Percentiles rank a stretch among this genome's conserved stretches.
Conservation (phyloP, 2,329 filamentous ascomycete species). For the Xylaria sp. region DNA sequence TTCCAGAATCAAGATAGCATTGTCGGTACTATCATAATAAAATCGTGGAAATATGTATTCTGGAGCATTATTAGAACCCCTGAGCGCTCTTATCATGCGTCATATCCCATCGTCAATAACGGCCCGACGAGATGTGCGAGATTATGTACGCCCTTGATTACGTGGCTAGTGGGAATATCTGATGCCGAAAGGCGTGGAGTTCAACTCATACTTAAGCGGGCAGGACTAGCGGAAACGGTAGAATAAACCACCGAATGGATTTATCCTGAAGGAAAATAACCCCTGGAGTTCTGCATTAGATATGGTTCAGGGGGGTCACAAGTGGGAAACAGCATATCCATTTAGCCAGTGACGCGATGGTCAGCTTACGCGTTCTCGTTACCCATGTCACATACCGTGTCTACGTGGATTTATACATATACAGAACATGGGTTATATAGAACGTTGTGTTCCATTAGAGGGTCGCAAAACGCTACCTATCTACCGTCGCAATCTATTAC, state of each 20-base stretch:
- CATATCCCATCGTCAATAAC: not conserved
- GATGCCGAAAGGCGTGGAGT: not conserved
- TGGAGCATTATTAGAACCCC: not conserved
- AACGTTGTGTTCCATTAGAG: slow-evolving; percentile 18
- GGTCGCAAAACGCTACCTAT: slow-evolving; percentile 3
- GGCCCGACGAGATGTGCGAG: slow-evolving; percentile 12
- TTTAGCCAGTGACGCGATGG: slow-evolving; percentile 22
- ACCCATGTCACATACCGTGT: not conserved
- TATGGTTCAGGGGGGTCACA: not conserved
- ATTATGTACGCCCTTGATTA: not conserved
- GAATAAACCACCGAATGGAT: slow-evolving; percentile 26
- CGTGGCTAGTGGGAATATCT: slow-evolving; percentile 9
- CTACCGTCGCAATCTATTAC: slow-evolving; percentile 9
- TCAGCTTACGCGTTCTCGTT: slow-evolving; percentile 6
- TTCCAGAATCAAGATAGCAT: not conserved
- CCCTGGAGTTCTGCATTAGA: not conserved
- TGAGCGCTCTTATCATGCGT: slow-evolving; percentile 5
- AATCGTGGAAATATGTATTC: not conserved
- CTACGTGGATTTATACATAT: not conserved
- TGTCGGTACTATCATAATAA: not conserved
- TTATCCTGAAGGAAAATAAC: slow-evolving; percentile 28
- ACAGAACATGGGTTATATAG: not conserved
- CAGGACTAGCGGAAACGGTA: slow-evolving; percentile 22
- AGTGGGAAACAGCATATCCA: slow-evolving; percentile 1
- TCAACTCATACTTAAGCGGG: not conserved